These are phyloP conservation scores for Cryptococcus maquisensis DNA, from an alignment of 1,284 basidiomycete species.

Conservation along the genomic window DNA sequence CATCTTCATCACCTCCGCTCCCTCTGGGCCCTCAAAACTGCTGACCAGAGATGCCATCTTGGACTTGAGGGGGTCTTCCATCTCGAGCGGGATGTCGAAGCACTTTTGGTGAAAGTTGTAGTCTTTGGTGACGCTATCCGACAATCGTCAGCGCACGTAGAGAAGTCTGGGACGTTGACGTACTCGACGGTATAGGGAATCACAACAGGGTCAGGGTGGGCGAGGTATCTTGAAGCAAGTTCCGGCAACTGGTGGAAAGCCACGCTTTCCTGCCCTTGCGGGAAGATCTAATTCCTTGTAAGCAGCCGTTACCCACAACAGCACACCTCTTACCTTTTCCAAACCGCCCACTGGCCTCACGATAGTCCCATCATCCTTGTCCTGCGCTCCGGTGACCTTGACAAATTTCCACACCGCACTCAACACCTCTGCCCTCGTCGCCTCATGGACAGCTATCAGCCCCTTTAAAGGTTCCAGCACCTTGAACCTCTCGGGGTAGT, in stretches of 20 bases:
- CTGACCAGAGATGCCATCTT: slow-evolving; percentile 70
- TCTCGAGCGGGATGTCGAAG: slow-evolving; percentile 87
- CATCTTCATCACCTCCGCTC: slow-evolving; percentile 65
- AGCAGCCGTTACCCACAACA: not conserved
- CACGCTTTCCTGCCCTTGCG: slow-evolving; percentile 59
- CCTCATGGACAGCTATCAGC: slow-evolving; percentile 77
- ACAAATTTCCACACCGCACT: slow-evolving; percentile 90
- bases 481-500: slow-evolving; percentile 82
- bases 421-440: slow-evolving; percentile 75
- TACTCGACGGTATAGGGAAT: slow-evolving; percentile 63
- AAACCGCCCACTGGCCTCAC: slow-evolving; percentile 73
- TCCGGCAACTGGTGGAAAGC: slow-evolving; percentile 81
- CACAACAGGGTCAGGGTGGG: slow-evolving; percentile 74
- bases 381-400: slow-evolving; percentile 79
- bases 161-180: slow-evolving; percentile 3
- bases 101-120: slow-evolving; percentile 51
- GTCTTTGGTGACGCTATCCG: slow-evolving; percentile 41
- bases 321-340: slow-evolving; percentile 41
- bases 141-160: not conserved
- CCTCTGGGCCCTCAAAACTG: slow-evolving; percentile 62
- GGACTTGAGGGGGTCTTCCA: slow-evolving; percentile 77
- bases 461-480: slow-evolving; percentile 71
- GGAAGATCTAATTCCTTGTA: slow-evolving; percentile 53
- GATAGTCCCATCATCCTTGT: slow-evolving; percentile 77
- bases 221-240: slow-evolving; percentile 72